Conservation (phyloP, 768 basidiomycete species). For the Tephrocybe sp. region DNA sequence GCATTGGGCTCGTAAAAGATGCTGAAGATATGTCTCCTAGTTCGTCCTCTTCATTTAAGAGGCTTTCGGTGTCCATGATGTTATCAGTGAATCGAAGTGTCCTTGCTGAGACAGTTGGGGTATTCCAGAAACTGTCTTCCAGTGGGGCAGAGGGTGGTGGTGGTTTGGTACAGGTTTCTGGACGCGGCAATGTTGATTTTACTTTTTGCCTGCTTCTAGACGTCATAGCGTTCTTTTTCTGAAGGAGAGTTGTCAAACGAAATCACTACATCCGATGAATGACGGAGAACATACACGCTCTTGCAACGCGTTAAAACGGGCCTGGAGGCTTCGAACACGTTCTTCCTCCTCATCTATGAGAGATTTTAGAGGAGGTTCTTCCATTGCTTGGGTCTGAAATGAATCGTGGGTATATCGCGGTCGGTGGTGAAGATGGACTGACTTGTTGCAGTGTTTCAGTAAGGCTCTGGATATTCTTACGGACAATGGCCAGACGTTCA, state of each 20-base stretch:
- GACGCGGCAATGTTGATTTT: slow-evolving; percentile 6
- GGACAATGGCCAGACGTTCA: slow-evolving; percentile 36
- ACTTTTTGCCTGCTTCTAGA: slow-evolving; percentile 5
- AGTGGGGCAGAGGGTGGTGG: slow-evolving; percentile 31
- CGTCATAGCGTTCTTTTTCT: slow-evolving; percentile 24
- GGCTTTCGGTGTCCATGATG: slow-evolving; percentile 54
- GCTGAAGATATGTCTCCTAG: slow-evolving; percentile 50
- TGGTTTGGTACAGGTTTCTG: slow-evolving; percentile 18
- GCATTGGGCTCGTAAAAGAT: slow-evolving; percentile 40
- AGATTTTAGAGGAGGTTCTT: slow-evolving; percentile 31
- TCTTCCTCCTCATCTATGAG: slow-evolving; percentile 43
- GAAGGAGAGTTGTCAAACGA: neutral
- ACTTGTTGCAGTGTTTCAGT: slow-evolving; percentile 32
- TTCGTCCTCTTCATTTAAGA: slow-evolving; percentile 64
- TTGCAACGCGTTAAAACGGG: slow-evolving; percentile 36
- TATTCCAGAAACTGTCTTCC: slow-evolving; percentile 66
- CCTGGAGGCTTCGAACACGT: slow-evolving; percentile 36
- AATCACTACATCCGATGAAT: neutral
- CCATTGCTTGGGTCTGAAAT: slow-evolving; percentile 23
- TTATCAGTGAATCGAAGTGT: slow-evolving; percentile 65
- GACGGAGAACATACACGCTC: slow-evolving; percentile 33
- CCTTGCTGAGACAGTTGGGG: slow-evolving; percentile 53
- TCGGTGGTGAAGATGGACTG: slow-evolving; percentile 8
- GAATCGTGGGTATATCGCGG: slow-evolving; percentile 13
- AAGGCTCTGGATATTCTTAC: slow-evolving; percentile 37